Evolutionary conservation across 179 eudicot genomes (phyloP).

Genomic region (Silene coronaria): DNA sequence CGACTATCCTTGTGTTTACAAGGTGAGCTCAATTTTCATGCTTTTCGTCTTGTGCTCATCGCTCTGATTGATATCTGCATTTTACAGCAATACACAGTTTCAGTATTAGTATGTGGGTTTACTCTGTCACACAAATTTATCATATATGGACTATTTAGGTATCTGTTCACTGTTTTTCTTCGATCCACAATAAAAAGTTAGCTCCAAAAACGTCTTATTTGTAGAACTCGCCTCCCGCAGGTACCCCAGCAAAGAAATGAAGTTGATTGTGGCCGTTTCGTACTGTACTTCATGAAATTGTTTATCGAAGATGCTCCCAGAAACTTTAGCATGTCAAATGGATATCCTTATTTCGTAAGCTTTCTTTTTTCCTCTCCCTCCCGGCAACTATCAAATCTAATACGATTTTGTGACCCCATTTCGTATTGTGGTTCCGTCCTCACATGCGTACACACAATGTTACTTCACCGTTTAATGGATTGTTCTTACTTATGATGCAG

Average conservation of each 20-base stretch:
- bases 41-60: no score
- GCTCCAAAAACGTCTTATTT: neutral
- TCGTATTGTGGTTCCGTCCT: no score
- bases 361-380: no score
- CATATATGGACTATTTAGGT: neutral
- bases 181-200: neutral
- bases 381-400: no score
- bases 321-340: constrained; percentile 41
- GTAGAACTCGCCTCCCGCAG: constrained; percentile 28
- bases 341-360: constrained; percentile 61
- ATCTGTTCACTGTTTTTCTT: neutral
- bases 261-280: constrained; percentile 63
- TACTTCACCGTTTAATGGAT: neutral
- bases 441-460: neutral
- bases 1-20: no score
- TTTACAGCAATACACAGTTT: neutral
- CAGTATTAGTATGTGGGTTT: no score
- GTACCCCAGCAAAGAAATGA: constrained; percentile 73
- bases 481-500: constrained; percentile 29
- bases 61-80: neutral
- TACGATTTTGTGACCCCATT: no score
- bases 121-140: no score
- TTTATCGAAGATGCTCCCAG: constrained; percentile 60
- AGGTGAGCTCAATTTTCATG: no score
- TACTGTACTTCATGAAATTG: constrained; percentile 47